Percentiles rank a stretch among this genome's conserved stretches.
phyloP scores from a whole-genome alignment of 129 eudicot species.

The Scalesia atractyloides region DNA sequence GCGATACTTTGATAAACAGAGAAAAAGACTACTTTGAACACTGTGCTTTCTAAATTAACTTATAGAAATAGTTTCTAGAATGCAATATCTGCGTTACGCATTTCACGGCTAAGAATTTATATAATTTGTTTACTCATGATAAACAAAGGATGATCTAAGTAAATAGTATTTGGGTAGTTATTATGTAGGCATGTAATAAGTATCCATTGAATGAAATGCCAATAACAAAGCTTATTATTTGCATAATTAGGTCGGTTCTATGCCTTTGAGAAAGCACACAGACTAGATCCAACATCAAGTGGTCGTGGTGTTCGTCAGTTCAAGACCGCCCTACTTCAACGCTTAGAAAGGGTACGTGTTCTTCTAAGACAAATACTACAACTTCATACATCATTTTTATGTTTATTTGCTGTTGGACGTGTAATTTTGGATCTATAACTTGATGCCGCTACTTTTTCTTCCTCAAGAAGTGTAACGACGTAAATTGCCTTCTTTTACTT shows the following conservation, averaged over 20 bases:
- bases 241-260: constrained; percentile 77
- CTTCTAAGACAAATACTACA: not conserved
- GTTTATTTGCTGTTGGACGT: not conserved
- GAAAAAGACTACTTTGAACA: not conserved
- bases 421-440: not conserved
- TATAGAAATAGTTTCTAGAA: not conserved
- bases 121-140: no score
- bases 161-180: no score
- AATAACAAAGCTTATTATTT: constrained; percentile 23
- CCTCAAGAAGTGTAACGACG: no score
- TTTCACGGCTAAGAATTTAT: not conserved
- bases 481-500: no score
- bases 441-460: not conserved
- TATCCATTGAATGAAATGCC: no score
- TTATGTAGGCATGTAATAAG: no score
- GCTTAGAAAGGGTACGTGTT: constrained; percentile 65
- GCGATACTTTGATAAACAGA: no score
- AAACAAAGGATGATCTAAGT: no score
- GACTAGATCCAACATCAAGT: constrained; percentile 90
- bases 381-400: not conserved
- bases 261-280: constrained; percentile 93
- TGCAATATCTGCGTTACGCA: not conserved
- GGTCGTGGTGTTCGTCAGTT: constrained; percentile 99
- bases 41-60: not conserved
- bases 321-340: constrained; percentile 91